These are phyloP conservation scores for Zelonia costaricensis DNA, from an alignment of 208 protist genomes.

Conservation along the genomic window DNA sequence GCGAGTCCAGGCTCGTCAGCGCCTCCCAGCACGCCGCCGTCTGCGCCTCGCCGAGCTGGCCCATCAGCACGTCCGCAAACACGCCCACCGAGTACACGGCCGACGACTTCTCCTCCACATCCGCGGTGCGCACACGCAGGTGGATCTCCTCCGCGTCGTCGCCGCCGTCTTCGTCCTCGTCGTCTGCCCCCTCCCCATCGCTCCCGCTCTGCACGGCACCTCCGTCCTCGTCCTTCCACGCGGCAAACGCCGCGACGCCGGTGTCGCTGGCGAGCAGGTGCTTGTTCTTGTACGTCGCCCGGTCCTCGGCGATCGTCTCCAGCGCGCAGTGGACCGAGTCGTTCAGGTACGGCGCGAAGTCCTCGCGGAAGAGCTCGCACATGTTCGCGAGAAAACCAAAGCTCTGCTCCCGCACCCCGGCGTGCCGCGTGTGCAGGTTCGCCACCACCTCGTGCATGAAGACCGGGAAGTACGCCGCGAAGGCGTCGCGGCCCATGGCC, in stretches of 20 bases:
- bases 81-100: conserved; percentile 83
- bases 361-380: conserved; percentile 67
- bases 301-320: conserved; percentile 69
- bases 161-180: conserved; percentile 39
- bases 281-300: conserved; percentile 56
- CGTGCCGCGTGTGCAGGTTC: conserved; percentile 52
- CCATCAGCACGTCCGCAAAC: conserved; percentile 64
- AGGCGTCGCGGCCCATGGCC: conserved; percentile 72
- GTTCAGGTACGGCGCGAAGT: conserved; percentile 66
- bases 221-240: conserved; percentile 26
- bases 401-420: conserved; percentile 75
- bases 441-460: conserved; percentile 72
- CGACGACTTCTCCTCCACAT: conserved; percentile 83
- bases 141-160: conserved; percentile 69
- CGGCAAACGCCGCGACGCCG: conserved; percentile 18
- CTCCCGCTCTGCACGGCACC: conserved; percentile 14
- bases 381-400: conserved; percentile 88
- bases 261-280: conserved; percentile 53
- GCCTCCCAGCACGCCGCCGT: conserved; percentile 57
- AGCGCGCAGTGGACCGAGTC: conserved; percentile 65
- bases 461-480: conserved; percentile 62
- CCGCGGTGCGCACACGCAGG: conserved; percentile 72
- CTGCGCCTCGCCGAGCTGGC: conserved; percentile 45
- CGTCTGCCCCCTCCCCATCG: conserved; percentile 22
- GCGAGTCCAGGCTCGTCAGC: conserved; percentile 39